Base-by-base conservation (phyloP, 2,329 filamentous ascomycete species). In the Colletotrichum eleusines region DNA sequence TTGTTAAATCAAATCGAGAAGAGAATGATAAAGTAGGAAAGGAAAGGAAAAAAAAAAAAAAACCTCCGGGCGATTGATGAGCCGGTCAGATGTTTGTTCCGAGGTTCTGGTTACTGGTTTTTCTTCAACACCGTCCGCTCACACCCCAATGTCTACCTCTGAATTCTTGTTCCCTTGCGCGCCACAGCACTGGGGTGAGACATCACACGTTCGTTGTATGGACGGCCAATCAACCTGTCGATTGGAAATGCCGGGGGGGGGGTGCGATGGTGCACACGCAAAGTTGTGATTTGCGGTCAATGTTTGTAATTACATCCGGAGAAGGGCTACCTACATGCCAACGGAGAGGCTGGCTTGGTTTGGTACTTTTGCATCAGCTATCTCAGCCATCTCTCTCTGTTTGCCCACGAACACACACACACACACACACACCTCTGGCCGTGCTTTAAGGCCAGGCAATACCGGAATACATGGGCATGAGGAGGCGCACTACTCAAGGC, bases 301-400 rank as follows among this genome's bases (percentile, higher is more conserved):
- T 58, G 33, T 63, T 60, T 58, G 9, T 53, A 28, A 68, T 71
- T 68, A 61, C 38, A 50, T 42, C 48, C 42, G 38, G 12, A n/a
- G 28, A 42, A 42, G 44, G 31, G 20, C 33, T 31, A 18, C 44
- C 54, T 31, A 8, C 35, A 35, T 55, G 48, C 62, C 38, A 65
- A 31, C 28, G 38, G 11, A 50, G 50, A 58, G 42, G 57, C 33
- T 38, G 14, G 33, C 50, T 62, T 67, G 68, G 63, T 38, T 50
- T 12, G 63, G 68, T 40, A 67, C 68, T 71, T 71, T 71, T 71
- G 68, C 57, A 51, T 40, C 33, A 58, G 50, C 68, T 64, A 53
- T 58, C 58, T 44, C 14, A 44, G 42, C 42, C 42, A n/a, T 20
- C 31, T 44, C 14, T 35, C 5, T 46, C 44, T 23, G 4, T 12